phyloP scores from a whole-genome alignment of 192 early-diverging fungal genomes.

The Coemansia sp. region DNA sequence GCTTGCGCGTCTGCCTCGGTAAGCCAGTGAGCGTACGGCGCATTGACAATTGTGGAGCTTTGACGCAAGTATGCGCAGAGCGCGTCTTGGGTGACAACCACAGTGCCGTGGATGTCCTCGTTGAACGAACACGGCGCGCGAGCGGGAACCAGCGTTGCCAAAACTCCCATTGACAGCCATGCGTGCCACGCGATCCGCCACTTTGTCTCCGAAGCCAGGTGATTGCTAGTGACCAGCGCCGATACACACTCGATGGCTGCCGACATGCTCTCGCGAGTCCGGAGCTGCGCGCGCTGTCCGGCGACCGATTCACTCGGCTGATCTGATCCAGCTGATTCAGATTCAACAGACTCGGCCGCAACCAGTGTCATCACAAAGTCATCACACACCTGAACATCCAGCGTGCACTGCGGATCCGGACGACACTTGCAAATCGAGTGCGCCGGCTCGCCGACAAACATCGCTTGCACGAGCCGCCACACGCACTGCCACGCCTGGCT shows the following conservation, averaged over 20 bases:
- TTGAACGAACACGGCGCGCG: constrained; percentile 9
- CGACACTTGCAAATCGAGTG: background rate
- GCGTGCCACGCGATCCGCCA: constrained; percentile 31
- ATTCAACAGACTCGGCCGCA: background rate
- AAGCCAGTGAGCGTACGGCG: constrained; percentile 8
- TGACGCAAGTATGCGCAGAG: constrained; percentile 27
- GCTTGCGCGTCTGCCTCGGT: constrained; percentile 15
- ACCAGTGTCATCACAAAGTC: constrained; percentile 6
- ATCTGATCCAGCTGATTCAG: background rate
- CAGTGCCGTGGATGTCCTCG: constrained; percentile 6
- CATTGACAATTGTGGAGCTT: constrained; percentile 10
- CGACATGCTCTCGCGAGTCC: constrained; percentile 29
- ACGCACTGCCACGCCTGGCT: constrained; percentile 25
- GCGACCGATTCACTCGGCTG: background rate
- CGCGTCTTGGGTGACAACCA: constrained; percentile 32
- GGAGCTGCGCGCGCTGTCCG: constrained; percentile 7
- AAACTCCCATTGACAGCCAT: constrained; percentile 30
- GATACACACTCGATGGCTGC: constrained; percentile 25
- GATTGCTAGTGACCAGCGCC: constrained; percentile 6
- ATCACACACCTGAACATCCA: background rate
- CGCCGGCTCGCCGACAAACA: constrained; percentile 19
- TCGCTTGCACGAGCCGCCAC: constrained; percentile 23
- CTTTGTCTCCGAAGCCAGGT: background rate
- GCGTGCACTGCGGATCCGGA: background rate
- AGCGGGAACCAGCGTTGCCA: constrained; percentile 8